Evolutionary conservation across 2,329 filamentous ascomycete species (phyloP).

Genomic region (Xylariales sp.): DNA sequence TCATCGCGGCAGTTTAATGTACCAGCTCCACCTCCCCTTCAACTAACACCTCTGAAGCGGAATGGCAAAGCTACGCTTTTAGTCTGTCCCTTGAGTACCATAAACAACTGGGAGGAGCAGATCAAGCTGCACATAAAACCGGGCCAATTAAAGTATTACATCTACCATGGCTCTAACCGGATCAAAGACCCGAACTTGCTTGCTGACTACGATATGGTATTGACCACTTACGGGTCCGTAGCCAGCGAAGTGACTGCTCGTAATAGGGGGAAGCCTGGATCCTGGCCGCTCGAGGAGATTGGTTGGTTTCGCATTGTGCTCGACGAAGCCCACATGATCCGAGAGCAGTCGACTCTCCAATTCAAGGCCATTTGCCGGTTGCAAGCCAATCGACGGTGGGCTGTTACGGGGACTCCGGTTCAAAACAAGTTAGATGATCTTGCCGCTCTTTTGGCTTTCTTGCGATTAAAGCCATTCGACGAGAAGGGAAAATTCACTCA

Average conservation of each 20-base stretch:
- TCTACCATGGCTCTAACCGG: conserved; percentile 87
- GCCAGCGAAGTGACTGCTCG: conserved; percentile 79
- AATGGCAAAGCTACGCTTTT: conserved; percentile 87
- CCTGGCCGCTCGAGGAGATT: conserved; percentile 77
- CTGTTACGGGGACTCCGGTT: conserved; percentile 95
- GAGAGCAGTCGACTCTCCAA: conserved; percentile 82
- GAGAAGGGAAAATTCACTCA: conserved; percentile 79
- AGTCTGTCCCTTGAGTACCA: conserved; percentile 88
- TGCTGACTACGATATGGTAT: conserved; percentile 81
- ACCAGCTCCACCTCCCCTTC: conserved; percentile 57
- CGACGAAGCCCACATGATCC: conserved; percentile 95
- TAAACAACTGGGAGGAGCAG: conserved; percentile 95
- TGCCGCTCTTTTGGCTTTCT: conserved; percentile 85
- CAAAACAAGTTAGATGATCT: conserved; percentile 95
- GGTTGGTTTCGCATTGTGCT: conserved; percentile 95
- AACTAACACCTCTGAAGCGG: conserved; percentile 63
- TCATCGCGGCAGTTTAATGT: conserved; percentile 52
- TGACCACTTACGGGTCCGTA: conserved; percentile 93
- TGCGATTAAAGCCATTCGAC: conserved; percentile 87
- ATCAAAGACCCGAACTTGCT: conserved; percentile 76
- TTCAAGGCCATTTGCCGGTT: conserved; percentile 87
- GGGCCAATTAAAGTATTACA: conserved; percentile 75
- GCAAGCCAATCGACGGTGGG: conserved; percentile 87
- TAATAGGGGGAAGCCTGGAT: conserved; percentile 68
- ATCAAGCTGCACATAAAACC: conserved; percentile 82